Conservation (phyloP, 2,329 filamentous ascomycete genomes). For the Leptographium lundbergii region DNA sequence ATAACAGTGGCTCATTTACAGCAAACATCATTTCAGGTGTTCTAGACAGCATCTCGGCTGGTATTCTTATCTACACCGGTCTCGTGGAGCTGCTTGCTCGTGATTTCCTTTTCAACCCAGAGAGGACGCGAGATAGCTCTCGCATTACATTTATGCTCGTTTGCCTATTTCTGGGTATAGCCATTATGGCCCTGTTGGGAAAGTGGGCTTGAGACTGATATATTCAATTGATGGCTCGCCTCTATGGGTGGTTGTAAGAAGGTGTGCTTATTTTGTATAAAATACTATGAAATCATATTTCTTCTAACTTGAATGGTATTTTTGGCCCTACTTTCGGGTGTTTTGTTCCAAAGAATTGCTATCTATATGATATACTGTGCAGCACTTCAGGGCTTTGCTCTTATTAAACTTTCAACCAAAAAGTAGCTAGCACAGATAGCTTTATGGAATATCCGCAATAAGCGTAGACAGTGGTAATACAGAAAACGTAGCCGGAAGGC, state of each 20-base stretch:
- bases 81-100: slow-evolving; percentile 92
- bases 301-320: too few species aligned
- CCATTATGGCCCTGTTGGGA: slow-evolving; percentile 69
- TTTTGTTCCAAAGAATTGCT: too few species aligned
- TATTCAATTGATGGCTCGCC: neutral
- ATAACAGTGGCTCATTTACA: slow-evolving; percentile 38
- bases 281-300: too few species aligned
- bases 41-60: slow-evolving; percentile 80
- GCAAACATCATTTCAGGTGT: slow-evolving; percentile 73
- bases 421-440: too few species aligned
- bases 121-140: slow-evolving; percentile 66
- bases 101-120: slow-evolving; percentile 89
- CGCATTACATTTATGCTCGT: slow-evolving; percentile 57
- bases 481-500: too few species aligned
- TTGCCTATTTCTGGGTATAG: slow-evolving; percentile 62
- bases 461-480: too few species aligned
- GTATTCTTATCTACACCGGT: slow-evolving; percentile 87
- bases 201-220: slow-evolving; percentile 59
- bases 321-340: too few species aligned
- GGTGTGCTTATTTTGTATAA: too few species aligned
- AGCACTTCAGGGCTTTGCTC: too few species aligned
- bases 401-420: too few species aligned
- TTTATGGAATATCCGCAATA: too few species aligned
- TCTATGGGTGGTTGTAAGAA: neutral
- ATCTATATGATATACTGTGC: too few species aligned